These are phyloP conservation scores for Aspergillus avenaceus DNA, from an alignment of 495 filamentous ascomycete species.

Conservation along the genomic window DNA sequence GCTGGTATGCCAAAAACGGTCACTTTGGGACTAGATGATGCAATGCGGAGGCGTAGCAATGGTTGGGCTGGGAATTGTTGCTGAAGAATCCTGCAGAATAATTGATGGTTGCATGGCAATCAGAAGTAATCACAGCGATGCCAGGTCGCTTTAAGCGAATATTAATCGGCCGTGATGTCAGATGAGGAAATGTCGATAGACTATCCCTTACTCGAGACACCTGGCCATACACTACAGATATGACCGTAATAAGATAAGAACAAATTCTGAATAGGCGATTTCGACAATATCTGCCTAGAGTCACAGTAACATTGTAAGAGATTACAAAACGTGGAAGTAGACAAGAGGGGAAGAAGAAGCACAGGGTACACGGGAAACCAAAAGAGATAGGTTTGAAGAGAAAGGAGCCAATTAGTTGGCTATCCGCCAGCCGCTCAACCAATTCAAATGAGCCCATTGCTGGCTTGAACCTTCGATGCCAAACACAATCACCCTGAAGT, in stretches of 20 bases:
- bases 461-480: conserved; percentile 84
- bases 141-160: no score
- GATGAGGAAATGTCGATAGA: no score
- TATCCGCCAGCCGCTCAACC: conserved; percentile 64
- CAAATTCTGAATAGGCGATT: no score
- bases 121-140: no score
- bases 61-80: conserved; percentile 47
- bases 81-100: conserved; percentile 19
- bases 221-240: no score
- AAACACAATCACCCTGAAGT: conserved; percentile 94
- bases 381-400: neutral
- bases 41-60: conserved; percentile 42
- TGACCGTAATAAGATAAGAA: no score
- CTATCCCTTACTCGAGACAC: no score
- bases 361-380: no score
- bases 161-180: no score
- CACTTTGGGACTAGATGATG: conserved; percentile 55
- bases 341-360: neutral
- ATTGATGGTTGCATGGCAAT: neutral
- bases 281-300: no score
- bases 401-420: conserved; percentile 29
- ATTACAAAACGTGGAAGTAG: neutral
- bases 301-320: no score
- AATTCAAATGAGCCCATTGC: conserved; percentile 89
- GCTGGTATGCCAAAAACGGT: conserved; percentile 45